phyloP scores from a whole-genome alignment of 2,329 filamentous ascomycete genomes.

The Colletotrichum plurivorum region DNA sequence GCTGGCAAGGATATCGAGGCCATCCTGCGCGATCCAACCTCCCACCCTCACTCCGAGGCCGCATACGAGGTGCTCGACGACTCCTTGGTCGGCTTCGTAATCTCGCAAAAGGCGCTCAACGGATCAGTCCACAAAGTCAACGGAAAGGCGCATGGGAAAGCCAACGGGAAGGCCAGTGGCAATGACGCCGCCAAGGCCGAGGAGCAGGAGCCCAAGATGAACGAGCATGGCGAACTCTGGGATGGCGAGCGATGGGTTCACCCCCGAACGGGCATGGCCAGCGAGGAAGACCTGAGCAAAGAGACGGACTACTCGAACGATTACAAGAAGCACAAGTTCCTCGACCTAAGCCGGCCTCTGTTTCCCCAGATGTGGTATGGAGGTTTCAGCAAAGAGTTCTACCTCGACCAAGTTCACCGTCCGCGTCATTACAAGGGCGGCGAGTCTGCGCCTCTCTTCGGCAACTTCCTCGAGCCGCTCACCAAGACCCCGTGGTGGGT shows the following conservation, averaged over 20 bases:
- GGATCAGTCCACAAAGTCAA: slow-evolving; percentile 47
- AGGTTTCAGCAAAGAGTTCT: slow-evolving; percentile 95
- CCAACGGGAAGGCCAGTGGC: slow-evolving; percentile 38
- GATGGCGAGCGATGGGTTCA: slow-evolving; percentile 55
- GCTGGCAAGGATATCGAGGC: slow-evolving; percentile 87
- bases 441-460: slow-evolving; percentile 92
- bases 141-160: slow-evolving; percentile 50
- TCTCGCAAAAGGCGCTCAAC: slow-evolving; percentile 67
- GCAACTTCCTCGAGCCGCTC: slow-evolving; percentile 98
- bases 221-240: slow-evolving; percentile 45
- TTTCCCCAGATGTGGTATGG: slow-evolving; percentile 90
- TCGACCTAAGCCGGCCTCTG: slow-evolving; percentile 88
- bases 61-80: slow-evolving; percentile 98
- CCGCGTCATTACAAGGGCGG: slow-evolving; percentile 97
- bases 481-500: slow-evolving; percentile 96
- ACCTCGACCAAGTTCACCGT: slow-evolving; percentile 94
- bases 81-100: slow-evolving; percentile 84
- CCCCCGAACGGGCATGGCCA: slow-evolving; percentile 88
- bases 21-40: slow-evolving; percentile 86
- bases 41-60: slow-evolving; percentile 88
- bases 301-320: slow-evolving; percentile 85
- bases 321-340: slow-evolving; percentile 92
- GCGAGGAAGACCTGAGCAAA: slow-evolving; percentile 85
- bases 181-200: slow-evolving; percentile 55
- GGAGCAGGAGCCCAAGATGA: slow-evolving; percentile 44